phyloP scores from a whole-genome alignment of 768 basidiomycete species.

The Ramaria rubella region DNA sequence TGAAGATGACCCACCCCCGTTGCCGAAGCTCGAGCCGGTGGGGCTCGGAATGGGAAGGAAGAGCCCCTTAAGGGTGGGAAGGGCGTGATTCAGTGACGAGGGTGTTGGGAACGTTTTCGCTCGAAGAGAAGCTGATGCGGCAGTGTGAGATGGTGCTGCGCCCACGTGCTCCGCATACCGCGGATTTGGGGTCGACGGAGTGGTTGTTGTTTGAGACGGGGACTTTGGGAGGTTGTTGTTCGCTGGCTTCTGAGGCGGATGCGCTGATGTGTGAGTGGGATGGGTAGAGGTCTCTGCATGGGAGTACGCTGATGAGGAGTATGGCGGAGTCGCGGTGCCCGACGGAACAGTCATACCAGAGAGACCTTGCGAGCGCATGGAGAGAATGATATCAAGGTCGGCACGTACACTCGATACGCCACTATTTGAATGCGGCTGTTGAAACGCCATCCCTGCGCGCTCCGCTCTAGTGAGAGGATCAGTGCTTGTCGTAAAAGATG shows the following conservation, averaged over 20 bases:
- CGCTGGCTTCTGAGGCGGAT: not conserved
- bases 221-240: not conserved
- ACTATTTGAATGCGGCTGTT: not conserved
- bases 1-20: not conserved
- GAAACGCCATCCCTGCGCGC: conserved; percentile 2
- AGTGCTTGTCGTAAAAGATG: not conserved
- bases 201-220: not conserved
- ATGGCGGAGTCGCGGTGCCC: not conserved
- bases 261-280: not conserved
- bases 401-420: not conserved
- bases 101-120: not conserved
- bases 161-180: conserved; percentile 10
- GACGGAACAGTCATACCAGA: not conserved
- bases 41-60: not conserved
- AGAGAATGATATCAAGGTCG: not conserved
- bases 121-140: not conserved
- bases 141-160: conserved; percentile 1
- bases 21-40: not conserved
- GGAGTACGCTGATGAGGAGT: not conserved
- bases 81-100: not conserved
- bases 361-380: not conserved
- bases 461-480: conserved; percentile 1
- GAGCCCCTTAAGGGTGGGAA: not conserved
- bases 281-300: not conserved
- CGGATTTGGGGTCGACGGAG: conserved; percentile 3